phyloP scores from a whole-genome alignment of 2,329 filamentous ascomycete species.

The Coleophoma crateriformis region DNA sequence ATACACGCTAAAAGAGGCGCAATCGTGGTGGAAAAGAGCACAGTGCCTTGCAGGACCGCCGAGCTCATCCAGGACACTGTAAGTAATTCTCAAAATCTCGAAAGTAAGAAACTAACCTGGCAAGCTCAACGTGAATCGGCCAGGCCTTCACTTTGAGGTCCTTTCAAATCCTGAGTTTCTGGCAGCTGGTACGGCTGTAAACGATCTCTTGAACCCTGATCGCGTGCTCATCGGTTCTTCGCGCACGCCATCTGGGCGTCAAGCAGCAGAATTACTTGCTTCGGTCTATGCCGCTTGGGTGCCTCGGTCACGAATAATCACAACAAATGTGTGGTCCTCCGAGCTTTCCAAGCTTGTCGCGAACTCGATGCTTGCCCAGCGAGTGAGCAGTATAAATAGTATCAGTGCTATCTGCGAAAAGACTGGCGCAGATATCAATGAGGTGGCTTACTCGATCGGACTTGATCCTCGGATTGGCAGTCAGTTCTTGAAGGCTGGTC shows the following conservation, averaged over 20 bases:
- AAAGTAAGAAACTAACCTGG: slow-evolving; percentile 7
- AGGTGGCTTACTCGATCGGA: slow-evolving; percentile 63
- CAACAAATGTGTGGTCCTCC: slow-evolving; percentile 70
- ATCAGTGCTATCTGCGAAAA: slow-evolving; percentile 76
- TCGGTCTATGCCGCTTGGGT: slow-evolving; percentile 69
- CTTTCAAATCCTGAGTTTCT: slow-evolving; percentile 80
- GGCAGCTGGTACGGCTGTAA: slow-evolving; percentile 70
- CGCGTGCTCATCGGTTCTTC: slow-evolving; percentile 70
- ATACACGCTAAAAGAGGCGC: slow-evolving; percentile 58
- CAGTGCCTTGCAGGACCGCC: slow-evolving; percentile 71
- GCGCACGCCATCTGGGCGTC: slow-evolving; percentile 51
- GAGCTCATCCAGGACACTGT: slow-evolving; percentile 65
- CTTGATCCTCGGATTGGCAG: slow-evolving; percentile 66
- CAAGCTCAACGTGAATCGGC: slow-evolving; percentile 52
- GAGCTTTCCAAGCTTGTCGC: slow-evolving; percentile 75
- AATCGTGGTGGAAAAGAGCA: slow-evolving; percentile 78
- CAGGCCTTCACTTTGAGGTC: slow-evolving; percentile 64
- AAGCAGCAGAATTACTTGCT: slow-evolving; percentile 58
- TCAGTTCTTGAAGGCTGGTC: slow-evolving; percentile 67
- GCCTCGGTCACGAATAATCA: slow-evolving; percentile 58
- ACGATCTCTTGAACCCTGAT: slow-evolving; percentile 65
- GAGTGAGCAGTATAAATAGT: slow-evolving; percentile 76
- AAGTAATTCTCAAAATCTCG: slow-evolving; percentile 20
- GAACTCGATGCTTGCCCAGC: slow-evolving; percentile 75
- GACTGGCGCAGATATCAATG: slow-evolving; percentile 69